Evolutionary conservation across 2,329 filamentous ascomycete genomes (phyloP).

Genomic region (Xylaria sp.): DNA sequence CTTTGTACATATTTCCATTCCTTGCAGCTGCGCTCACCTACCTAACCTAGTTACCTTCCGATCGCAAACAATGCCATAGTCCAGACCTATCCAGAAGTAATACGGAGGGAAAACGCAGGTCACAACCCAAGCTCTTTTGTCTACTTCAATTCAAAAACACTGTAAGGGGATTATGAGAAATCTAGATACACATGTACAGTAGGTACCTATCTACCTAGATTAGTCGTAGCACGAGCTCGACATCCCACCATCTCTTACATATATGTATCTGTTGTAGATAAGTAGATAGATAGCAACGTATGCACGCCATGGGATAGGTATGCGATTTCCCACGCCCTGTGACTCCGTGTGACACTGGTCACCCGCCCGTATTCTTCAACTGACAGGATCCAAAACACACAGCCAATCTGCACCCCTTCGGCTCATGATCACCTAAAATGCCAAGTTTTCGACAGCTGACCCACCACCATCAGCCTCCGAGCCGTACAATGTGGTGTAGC

Average conservation of each 20-base stretch:
- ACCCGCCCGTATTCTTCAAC: conserved; percentile 14
- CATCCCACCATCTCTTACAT: background rate
- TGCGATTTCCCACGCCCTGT: background rate
- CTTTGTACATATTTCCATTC: conserved; percentile 3
- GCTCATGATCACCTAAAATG: conserved; percentile 34
- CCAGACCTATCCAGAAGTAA: background rate
- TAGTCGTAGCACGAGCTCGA: background rate
- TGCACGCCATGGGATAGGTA: background rate
- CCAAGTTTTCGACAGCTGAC: conserved; percentile 26
- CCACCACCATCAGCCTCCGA: conserved; percentile 27
- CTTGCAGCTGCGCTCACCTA: background rate
- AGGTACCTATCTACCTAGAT: background rate
- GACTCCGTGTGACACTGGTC: conserved; percentile 14
- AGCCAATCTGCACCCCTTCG: conserved; percentile 21
- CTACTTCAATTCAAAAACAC: background rate
- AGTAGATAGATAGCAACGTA: background rate
- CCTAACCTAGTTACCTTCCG: background rate
- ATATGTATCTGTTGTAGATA: background rate
- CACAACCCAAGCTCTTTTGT: background rate
- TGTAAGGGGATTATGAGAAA: background rate
- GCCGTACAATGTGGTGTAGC: background rate
- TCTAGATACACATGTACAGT: too few relatives aligned
- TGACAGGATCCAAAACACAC: conserved; percentile 18
- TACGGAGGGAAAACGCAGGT: background rate
- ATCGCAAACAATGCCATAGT: background rate